Evolutionary conservation across 2,329 filamentous ascomycete species (phyloP), one percentile per base, ranked within the genome.

Genomic region (Penicillium sp.): DNA sequence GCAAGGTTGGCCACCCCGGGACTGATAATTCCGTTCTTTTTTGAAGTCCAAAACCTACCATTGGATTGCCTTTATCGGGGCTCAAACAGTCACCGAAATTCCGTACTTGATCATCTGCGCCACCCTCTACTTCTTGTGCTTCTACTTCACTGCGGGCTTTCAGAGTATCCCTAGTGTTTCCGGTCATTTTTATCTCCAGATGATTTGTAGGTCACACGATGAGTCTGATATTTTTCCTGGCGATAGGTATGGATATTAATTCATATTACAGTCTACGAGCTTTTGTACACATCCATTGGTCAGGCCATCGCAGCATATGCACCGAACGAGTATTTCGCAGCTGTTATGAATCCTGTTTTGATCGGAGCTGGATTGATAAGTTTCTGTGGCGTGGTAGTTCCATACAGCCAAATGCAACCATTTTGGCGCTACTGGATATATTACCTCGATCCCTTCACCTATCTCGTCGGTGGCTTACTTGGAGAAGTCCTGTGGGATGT

Each of bases 271-370:
- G 70, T 76, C 49, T 78, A 76, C 42, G 69, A 71, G 43, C 65
- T 75, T 18, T 51, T 77, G 0, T 77, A 76, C 47, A 76, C 74
- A 0, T 74, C 71, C 0, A 69, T 76, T 47, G 74, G 75, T 1
- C 74, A 76, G 52, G 68, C 66, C 2, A 74, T 85, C n/a, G 82
- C 82, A 0, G 82, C 84, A 1, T 85, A 85, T 54, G 80, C 82
- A 0, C 83, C 83, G 0, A 85, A 83, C 56, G 81, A 78, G 31
- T 78, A 83, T 10, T 84, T 85, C 42, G 83, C 83, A 0, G 74
- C 81, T 0, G 74, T 85, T 4, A 76, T 79, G 54, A 85, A 85
- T 57, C 82, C 82, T 0, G 64, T 85, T 0, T 47, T 85, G 10
- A 71, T 85, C 50, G 76, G 79, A 6, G 70, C 72, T 1, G 73